phyloP scores from a whole-genome alignment of 495 filamentous ascomycete species.

The Clavariopsis aquatica region DNA sequence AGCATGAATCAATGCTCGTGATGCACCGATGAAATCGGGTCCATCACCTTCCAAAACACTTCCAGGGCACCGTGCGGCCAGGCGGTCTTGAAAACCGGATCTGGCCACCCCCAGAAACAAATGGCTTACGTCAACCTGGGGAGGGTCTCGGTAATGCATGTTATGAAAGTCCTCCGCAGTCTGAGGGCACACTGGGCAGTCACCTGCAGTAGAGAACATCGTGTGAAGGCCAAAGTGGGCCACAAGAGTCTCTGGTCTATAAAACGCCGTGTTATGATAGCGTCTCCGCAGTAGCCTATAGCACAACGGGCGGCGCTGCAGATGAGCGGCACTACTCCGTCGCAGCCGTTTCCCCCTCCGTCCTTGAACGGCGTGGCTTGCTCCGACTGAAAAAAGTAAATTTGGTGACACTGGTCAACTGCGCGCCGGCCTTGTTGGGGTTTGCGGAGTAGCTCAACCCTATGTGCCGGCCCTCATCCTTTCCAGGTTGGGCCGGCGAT shows the following conservation, averaged over 20 bases:
- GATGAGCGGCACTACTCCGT: conserved; percentile 26
- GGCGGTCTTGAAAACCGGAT: conserved; percentile 9
- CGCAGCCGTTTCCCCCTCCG: conserved; percentile 8
- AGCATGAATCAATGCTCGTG: conserved; percentile 37
- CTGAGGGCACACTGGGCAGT: conserved; percentile 14
- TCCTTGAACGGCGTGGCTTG: conserved; percentile 23
- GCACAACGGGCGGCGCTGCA: conserved; percentile 31
- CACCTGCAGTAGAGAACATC: conserved; percentile 26
- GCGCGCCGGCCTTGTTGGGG: not conserved
- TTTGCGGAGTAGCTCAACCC: conserved; percentile 1
- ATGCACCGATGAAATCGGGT: conserved; percentile 28
- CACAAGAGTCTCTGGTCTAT: conserved; percentile 29
- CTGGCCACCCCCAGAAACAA: conserved; percentile 36
- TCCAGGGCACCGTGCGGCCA: conserved; percentile 21
- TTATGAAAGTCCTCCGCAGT: conserved; percentile 37
- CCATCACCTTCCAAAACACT: conserved; percentile 30
- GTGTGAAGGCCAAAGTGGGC: conserved; percentile 25
- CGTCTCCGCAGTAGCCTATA: conserved; percentile 22
- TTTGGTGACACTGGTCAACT: conserved; percentile 26
- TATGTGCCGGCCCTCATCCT: conserved; percentile 11
- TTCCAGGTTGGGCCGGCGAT: conserved; percentile 18
- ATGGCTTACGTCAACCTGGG: conserved; percentile 36
- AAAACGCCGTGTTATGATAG: conserved; percentile 30
- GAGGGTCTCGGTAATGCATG: conserved; percentile 38
- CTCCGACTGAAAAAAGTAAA: conserved; percentile 33